A percentile compares a stretch with the other conserved stretches of the same genome.
phyloP scores from a whole-genome alignment of 768 basidiomycete genomes.

The Lentinula raphanica region DNA sequence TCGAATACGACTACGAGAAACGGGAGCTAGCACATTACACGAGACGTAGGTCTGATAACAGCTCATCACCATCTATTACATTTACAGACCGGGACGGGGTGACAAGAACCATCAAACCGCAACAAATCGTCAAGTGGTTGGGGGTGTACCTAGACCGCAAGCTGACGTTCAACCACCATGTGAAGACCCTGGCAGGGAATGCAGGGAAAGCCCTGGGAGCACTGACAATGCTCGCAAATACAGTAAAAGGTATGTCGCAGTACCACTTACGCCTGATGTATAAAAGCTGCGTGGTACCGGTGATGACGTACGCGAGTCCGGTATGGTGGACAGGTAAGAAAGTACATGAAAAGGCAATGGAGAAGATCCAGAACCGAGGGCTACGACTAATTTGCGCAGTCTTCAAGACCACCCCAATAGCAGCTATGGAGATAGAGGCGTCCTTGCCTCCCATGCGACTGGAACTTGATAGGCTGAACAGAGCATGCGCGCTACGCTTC shows the following conservation, averaged over 20 bases:
- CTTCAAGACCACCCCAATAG: conserved; percentile 19
- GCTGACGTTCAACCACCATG: conserved; percentile 28
- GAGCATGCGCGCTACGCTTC: not conserved
- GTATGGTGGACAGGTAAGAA: conserved; percentile 21
- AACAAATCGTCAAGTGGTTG: conserved; percentile 22
- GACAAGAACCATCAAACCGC: not conserved
- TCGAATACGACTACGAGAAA: conserved; percentile 18
- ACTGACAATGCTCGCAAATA: conserved; percentile 8
- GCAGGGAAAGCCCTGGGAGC: conserved; percentile 16
- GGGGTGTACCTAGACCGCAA: conserved; percentile 28
- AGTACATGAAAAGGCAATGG: conserved; percentile 8
- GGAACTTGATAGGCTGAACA: not conserved
- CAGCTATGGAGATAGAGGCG: conserved; percentile 20
- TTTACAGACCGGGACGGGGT: conserved; percentile 6
- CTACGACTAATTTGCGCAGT: conserved; percentile 17
- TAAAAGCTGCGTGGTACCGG: conserved; percentile 14
- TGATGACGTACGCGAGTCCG: conserved; percentile 18
- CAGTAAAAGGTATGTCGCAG: conserved; percentile 19
- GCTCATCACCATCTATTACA: conserved; percentile 10
- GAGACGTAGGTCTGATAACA: not conserved
- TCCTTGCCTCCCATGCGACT: conserved; percentile 14
- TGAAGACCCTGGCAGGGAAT: conserved; percentile 15
- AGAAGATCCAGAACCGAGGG: conserved; percentile 15
- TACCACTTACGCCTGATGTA: conserved; percentile 16
- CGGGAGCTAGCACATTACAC: conserved; percentile 26